Conservation (phyloP, 169 alveolate species). For the Besnoitia besnoiti region DNA sequence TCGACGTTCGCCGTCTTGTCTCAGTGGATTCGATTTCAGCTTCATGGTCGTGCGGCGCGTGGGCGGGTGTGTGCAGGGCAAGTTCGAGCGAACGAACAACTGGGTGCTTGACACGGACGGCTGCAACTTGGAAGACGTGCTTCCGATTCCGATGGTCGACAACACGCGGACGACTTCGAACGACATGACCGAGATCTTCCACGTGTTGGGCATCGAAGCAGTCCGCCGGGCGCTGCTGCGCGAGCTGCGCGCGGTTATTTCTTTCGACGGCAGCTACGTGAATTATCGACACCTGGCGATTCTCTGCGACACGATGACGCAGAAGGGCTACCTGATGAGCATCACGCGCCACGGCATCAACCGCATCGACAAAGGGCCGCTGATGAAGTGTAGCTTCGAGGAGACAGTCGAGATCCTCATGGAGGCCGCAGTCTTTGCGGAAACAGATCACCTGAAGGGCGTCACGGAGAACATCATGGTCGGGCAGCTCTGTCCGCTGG, state of each 20-base stretch:
- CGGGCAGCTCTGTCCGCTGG: constrained; percentile 94
- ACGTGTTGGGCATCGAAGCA: constrained; percentile 98
- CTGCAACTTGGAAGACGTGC: constrained; percentile 94
- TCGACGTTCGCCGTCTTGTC: not conserved
- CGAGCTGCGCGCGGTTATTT: constrained; percentile 92
- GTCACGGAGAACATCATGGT: constrained; percentile 96
- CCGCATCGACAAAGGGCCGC: constrained; percentile 96
- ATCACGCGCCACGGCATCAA: constrained; percentile 99
- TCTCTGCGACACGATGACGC: constrained; percentile 99
- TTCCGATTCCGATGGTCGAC: constrained; percentile 92
- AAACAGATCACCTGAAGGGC: constrained; percentile 90
- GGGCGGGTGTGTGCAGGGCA: constrained; percentile 83
- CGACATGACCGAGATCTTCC: constrained; percentile 96
- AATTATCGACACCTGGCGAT: constrained; percentile 98
- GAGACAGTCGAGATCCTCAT: constrained; percentile 99
- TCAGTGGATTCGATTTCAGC: not conserved
- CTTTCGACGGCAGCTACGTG: constrained; percentile 90
- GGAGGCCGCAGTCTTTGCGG: constrained; percentile 99
- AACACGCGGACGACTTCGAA: constrained; percentile 94
- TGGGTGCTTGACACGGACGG: constrained; percentile 99
- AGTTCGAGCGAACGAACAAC: constrained; percentile 89
- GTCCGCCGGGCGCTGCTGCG: constrained; percentile 95
- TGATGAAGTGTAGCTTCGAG: constrained; percentile 98
- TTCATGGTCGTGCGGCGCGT: too few species aligned
- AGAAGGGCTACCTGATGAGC: constrained; percentile 98